Base-by-base conservation (phyloP, 2,329 filamentous ascomycete species). In the Chaetomium sp. region DNA sequence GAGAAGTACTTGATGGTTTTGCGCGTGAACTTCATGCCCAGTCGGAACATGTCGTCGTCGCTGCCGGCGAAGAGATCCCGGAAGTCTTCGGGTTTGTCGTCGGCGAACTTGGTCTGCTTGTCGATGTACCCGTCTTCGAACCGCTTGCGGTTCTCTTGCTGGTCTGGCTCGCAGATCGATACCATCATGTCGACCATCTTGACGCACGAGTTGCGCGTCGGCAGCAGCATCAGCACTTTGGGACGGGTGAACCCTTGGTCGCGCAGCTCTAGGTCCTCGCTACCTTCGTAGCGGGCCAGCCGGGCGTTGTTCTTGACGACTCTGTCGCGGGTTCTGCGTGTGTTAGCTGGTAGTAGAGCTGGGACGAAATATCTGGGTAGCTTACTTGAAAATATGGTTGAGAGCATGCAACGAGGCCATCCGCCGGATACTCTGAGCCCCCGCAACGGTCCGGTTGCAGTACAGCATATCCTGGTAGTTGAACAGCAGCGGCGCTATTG, bases 241-340 rank as follows among this genome's bases (percentile, higher is more conserved):
- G 94, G 94, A 5, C 94, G 79, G 0, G 92, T 96, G 70, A 96
- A 99, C 0, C 94, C 94, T 71, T 99, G 94, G 63, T 99, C 94
- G 60, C 91, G 84, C 14, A 91, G 76, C 62, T 96, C 90, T 4
- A 88, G 73, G 40, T 88, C 85, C 12, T 79, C 74, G 40, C 78
- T 78, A 8, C 80, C 79, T 4, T 82, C 78, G 53, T 87, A 82
- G 63, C 85, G 85, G 8, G 86, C 77, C 9, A 95, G 72, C 61
- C 85, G 89, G 53, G 88, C 82, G 67, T 91, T 97, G 72, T 97
- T 95, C 71, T 96, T 97, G 58, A 97, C 81, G 0, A 97, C 88
- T 35, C 85, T 83, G 67, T 97, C 92, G 61, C 94, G 85, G 1
- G 92, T 96, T 70, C 82, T 85, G 50, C 5, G 11, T 11, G 11